Conservation (phyloP, 2,329 filamentous ascomycete species). For the Fonsecaea pedrosoi region DNA sequence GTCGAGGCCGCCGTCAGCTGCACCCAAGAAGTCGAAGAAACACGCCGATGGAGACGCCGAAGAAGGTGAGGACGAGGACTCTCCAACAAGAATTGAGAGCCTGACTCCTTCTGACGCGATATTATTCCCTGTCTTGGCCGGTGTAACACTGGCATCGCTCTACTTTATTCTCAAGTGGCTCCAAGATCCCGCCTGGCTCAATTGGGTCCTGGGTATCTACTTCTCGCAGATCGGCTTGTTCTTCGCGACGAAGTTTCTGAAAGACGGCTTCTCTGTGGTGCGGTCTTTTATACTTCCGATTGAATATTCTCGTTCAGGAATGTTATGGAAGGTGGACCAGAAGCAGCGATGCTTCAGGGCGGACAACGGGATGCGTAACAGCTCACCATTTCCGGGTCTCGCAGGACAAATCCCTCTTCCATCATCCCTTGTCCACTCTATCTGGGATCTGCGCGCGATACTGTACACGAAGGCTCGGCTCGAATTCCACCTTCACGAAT, state of each 20-base stretch:
- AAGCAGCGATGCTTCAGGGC: conserved; percentile 44
- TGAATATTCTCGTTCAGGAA: conserved; percentile 64
- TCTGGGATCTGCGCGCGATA: conserved; percentile 60
- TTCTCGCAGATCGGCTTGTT: conserved; percentile 81
- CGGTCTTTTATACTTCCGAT: conserved; percentile 75
- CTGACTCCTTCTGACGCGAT: conserved; percentile 80
- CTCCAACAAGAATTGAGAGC: conserved; percentile 67
- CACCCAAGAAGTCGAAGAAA: conserved; percentile 53
- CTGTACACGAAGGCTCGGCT: conserved; percentile 60
- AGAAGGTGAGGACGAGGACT: conserved; percentile 61
- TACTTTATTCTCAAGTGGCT: conserved; percentile 92
- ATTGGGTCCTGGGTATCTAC: conserved; percentile 82
- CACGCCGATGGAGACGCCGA: conserved; percentile 59
- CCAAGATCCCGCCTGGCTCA: conserved; percentile 78
- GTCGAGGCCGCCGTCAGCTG: conserved; percentile 80
- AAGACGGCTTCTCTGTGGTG: conserved; percentile 71
- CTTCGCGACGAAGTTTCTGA: conserved; percentile 74
- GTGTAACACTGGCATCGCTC: conserved; percentile 71
- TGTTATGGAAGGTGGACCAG: conserved; percentile 56
- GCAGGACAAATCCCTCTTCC: conserved; percentile 58
- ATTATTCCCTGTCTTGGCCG: conserved; percentile 81
- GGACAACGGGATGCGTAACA: conserved; percentile 26
- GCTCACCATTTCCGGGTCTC: conserved; percentile 61
- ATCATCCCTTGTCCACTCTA: conserved; percentile 40
- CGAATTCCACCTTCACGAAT: conserved; percentile 61